Base-by-base conservation (phyloP, 192 early-diverging fungal genomes). In the Funneliformis geosporum region DNA sequence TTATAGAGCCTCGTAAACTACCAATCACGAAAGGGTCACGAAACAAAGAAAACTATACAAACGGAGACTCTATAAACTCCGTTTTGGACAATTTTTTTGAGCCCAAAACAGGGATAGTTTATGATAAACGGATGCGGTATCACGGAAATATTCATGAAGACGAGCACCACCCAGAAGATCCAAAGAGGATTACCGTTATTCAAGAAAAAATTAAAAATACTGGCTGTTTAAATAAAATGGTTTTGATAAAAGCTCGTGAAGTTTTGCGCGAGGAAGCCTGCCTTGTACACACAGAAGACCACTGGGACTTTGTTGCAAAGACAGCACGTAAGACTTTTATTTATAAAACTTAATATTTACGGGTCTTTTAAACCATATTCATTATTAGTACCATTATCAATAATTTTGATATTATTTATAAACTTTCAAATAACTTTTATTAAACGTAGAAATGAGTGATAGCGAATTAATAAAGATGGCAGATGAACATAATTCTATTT, bases 111-210 rank as follows among this genome's bases (percentile, higher is more conserved):
- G 91, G 91, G 11, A 86, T 87, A 62, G 88, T 89, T 2, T 91
- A 89, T 82, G 91, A 91, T 76, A 82, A 84, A 42, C 80, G 86
- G 40, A 92, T 92, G 91, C 85, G 86, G n/a, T 90, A 89, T 68
- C 93, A 94, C 74, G 83, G 78, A 38, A 87, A 87, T 62, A 80
- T 88, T 23, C 85, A 91, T 75, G 82, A 84, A n/a, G 80, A 88
- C 12, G 90, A 93, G 39, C 84, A 86, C 50, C 93, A 94, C 72
- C 94, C 94, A 1, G 94, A 95, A 60, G 90, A 93, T 75, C 94
- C 94, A 2, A 85, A 85, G 11, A 89, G 94, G 16, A 93, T 92
- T n/a, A 90, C 88, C 82, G 86, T 84, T 75, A 93, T 95, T 21
- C 89, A 86, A 74, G 84, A 89, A 16, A 87, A 86, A 0, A 79